Evolutionary conservation across 108 stramenopile species (phyloP), one percentile per base, ranked within the genome.

Genomic region (Chaetoceros tenuissimus): DNA sequence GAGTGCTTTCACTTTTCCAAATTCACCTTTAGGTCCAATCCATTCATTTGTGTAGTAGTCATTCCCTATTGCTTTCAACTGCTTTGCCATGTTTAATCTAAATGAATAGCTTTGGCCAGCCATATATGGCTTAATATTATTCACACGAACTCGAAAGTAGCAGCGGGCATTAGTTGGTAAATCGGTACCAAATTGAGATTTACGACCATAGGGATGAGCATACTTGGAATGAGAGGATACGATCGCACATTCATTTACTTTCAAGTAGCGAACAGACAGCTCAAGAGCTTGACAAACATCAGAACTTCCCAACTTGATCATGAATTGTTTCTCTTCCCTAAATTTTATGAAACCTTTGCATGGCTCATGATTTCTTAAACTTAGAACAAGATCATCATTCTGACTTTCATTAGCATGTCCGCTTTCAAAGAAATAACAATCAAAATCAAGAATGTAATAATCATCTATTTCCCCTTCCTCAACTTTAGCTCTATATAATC

Each of bases 171-270:
- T 48, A 18, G 77, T 60, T 20, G 81, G 77, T 23, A 82, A 52
- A 44, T 68, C 29, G 18, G 17, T 47, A 18, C 25, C 31, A 19
- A 23, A 49, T 20, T 30, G 40, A 23, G 48, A 31, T 27, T 30
- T 44, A 28, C 80, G 60, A 31, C 50, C 58, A 40, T 63, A 56
- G 17, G 51, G 45, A 40, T 73, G 64, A 17, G 81, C 81, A 62
- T 61, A 82, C 48, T 82, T 82, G 57, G 71, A 66, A 67, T 75
- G 71, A 34, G 69, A 54, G 64, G 68, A 73, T 2, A 82, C 68
- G 21, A 60, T 25, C 18, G 63, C 71, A 20, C 63, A 70, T 62
- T 77, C 62, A 29, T 71, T 74, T 7, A 51, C 57, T 51, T 60
- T 46, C 71, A 75, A 59, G 64, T 73, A 82, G 20, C 81, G 77